Conservation (phyloP, 2,329 filamentous ascomycete species). For the Alternaria consortialis region DNA sequence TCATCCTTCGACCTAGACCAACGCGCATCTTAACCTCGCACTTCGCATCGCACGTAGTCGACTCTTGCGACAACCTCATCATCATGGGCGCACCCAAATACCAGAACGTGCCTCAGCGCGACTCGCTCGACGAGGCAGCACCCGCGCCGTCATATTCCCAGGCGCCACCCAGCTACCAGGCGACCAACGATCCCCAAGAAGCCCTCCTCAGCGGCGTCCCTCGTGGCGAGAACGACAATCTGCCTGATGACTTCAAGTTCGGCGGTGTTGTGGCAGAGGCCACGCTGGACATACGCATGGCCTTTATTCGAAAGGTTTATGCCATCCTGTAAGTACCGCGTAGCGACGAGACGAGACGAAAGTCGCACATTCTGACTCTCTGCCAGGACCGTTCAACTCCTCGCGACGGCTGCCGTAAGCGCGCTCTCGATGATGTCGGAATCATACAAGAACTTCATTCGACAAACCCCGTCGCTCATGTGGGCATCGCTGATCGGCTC, state of each 20-base stretch:
- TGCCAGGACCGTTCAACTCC: slow-evolving; percentile 80
- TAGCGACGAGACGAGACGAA: background rate
- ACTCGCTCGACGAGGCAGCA: slow-evolving; percentile 75
- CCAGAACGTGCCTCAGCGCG: slow-evolving; percentile 80
- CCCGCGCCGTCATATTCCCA: slow-evolving; percentile 65
- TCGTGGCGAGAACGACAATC: slow-evolving; percentile 84
- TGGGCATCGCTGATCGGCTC: slow-evolving; percentile 74
- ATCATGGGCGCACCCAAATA: slow-evolving; percentile 84
- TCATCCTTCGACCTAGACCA: slow-evolving; percentile 1
- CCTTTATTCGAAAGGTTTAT: slow-evolving; percentile 97
- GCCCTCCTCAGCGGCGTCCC: slow-evolving; percentile 71
- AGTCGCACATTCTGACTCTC: slow-evolving; percentile 22
- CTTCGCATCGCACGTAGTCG: background rate
- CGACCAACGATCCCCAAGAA: slow-evolving; percentile 65
- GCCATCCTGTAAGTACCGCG: slow-evolving; percentile 74
- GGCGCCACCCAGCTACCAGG: slow-evolving; percentile 83
- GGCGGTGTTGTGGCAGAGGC: slow-evolving; percentile 93
- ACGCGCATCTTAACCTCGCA: background rate
- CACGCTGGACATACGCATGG: slow-evolving; percentile 93
- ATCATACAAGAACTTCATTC: slow-evolving; percentile 86
- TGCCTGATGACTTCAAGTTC: slow-evolving; percentile 99
- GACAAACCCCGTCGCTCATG: slow-evolving; percentile 82
- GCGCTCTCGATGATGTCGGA: slow-evolving; percentile 84
- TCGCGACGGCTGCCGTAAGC: slow-evolving; percentile 83
- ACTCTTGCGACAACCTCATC: slow-evolving; percentile 3